phyloP scores from a whole-genome alignment of 306 rosid genomes.

The Carpinus fangiana region DNA sequence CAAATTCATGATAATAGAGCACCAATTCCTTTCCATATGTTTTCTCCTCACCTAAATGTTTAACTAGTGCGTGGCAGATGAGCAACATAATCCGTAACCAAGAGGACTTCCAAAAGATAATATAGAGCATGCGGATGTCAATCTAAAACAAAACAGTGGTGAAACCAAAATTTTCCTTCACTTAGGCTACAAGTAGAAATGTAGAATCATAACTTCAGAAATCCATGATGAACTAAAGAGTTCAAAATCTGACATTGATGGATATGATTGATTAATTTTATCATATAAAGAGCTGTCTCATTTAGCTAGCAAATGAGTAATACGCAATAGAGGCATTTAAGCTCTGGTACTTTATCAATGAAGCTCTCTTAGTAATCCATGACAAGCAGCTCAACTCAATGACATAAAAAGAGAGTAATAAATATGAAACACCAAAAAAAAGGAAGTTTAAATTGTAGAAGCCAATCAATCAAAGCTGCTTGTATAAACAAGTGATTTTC shows the following conservation, averaged over 20 bases:
- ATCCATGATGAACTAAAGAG: neutral
- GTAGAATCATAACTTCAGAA: neutral
- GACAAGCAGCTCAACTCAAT: neutral
- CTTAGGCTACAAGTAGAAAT: neutral
- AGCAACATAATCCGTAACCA: neutral
- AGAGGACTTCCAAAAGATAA: neutral
- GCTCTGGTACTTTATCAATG: conserved; percentile 9
- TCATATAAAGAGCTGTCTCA: neutral
- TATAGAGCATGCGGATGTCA: neutral
- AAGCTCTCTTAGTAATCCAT: conserved; percentile 5
- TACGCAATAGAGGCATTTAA: conserved; percentile 10
- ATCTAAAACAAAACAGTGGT: neutral
- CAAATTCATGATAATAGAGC: neutral
- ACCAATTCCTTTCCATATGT: neutral
- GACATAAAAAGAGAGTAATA: too few relatives aligned
- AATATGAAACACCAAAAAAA: neutral
- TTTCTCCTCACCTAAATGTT: neutral
- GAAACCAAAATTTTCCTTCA: neutral
- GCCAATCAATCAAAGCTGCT: neutral
- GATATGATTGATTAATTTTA: neutral
- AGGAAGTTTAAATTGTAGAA: conserved; percentile 12
- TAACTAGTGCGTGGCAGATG: neutral
- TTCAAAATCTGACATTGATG: neutral
- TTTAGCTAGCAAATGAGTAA: neutral
- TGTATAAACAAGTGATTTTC: conserved; percentile 2